Evolutionary conservation across 306 rosid species (phyloP).

Genomic region (Vachellia pachyceras): DNA sequence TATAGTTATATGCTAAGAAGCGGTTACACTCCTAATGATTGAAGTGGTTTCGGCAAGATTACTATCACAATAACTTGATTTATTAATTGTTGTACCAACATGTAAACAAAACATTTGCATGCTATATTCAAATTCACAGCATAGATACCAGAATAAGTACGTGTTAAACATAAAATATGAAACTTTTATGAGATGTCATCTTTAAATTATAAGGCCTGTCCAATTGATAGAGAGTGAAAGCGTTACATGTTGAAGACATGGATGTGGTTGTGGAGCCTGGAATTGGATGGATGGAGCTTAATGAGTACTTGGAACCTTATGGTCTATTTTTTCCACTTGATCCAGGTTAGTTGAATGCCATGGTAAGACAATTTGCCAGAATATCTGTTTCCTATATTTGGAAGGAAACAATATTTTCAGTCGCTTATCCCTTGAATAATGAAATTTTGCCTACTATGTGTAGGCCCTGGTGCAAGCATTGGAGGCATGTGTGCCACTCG

Average conservation of each 20-base stretch:
- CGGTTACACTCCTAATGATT: conserved; percentile 27
- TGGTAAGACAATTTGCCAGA: conserved; percentile 11
- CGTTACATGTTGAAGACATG: conserved; percentile 89
- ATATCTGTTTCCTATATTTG: conserved; percentile 28
- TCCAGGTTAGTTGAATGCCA: conserved; percentile 72
- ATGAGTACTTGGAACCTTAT: conserved; percentile 90
- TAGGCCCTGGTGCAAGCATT: conserved; percentile 99
- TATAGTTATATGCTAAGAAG: conserved; percentile 12
- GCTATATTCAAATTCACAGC: conserved; percentile 24
- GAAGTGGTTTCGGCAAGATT: conserved; percentile 14
- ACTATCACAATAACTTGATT: conserved; percentile 34
- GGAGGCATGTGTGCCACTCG: conserved; percentile 99
- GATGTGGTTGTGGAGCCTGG: conserved; percentile 98
- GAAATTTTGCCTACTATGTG: conserved; percentile 41
- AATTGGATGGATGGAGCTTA: conserved; percentile 98
- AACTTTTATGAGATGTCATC: conserved; percentile 29
- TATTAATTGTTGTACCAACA: conserved; percentile 2
- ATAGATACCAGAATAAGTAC: conserved; percentile 1
- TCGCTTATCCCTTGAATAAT: conserved; percentile 8
- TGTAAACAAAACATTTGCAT: conserved; percentile 7
- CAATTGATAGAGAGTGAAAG: conserved; percentile 68
- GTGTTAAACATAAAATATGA: conserved; percentile 21
- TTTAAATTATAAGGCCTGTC: conserved; percentile 39
- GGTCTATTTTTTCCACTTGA: conserved; percentile 98
- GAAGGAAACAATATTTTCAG: conserved; percentile 27